These are phyloP conservation scores for Talaromyces stipitatus DNA, from an alignment of 495 filamentous ascomycete genomes.

Conservation along the genomic window DNA sequence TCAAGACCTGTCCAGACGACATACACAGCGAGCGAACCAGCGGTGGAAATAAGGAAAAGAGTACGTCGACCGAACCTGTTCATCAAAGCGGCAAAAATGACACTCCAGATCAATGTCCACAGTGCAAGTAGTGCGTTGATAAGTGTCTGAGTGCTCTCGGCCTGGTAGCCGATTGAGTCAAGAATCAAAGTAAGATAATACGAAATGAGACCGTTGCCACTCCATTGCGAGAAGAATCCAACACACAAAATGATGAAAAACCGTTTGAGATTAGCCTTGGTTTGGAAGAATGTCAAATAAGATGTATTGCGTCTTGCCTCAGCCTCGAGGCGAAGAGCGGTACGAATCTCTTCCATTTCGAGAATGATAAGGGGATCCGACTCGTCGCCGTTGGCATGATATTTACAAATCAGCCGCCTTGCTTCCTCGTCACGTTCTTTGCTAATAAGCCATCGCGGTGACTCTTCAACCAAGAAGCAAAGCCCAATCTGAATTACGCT, in stretches of 20 bases:
- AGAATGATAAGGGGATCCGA: conserved; percentile 45
- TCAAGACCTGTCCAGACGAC: conserved; percentile 50
- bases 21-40: conserved; percentile 49
- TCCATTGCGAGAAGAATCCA: conserved; percentile 26
- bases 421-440: conserved; percentile 49
- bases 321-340: conserved; percentile 35
- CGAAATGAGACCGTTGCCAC: conserved; percentile 31
- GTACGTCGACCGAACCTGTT: conserved; percentile 50
- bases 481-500: neutral
- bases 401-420: conserved; percentile 37
- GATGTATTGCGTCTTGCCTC: conserved; percentile 48
- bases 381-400: conserved; percentile 46
- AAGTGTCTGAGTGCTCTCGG: conserved; percentile 44
- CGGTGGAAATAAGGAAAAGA: conserved; percentile 47
- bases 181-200: conserved; percentile 36
- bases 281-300: conserved; percentile 51
- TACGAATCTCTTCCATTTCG: conserved; percentile 47
- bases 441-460: neutral
- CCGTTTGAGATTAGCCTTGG: conserved; percentile 47
- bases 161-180: conserved; percentile 25
- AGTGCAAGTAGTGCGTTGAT: conserved; percentile 55
- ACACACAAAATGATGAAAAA: conserved; percentile 47
- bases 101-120: conserved; percentile 52
- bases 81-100: conserved; percentile 44
- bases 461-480: neutral